Base-by-base conservation (phyloP, 1,284 basidiomycete species). In the Coniferiporia weirii region DNA sequence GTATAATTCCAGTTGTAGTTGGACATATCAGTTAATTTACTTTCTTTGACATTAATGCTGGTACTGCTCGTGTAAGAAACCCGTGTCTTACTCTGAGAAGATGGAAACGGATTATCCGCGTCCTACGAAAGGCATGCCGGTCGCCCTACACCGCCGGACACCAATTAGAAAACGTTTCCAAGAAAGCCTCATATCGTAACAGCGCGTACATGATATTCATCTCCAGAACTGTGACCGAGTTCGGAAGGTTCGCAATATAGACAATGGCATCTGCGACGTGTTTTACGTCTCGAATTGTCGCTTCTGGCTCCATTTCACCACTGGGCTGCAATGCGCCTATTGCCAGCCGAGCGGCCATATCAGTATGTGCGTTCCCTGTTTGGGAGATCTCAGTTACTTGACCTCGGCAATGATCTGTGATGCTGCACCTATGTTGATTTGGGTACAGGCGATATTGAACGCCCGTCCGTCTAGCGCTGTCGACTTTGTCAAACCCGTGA, bases 401-500 rank as follows among this genome's bases (percentile, higher is more conserved):
- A 58, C 10, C 13, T 27, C 27, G 52, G 63, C 27, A 56, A 61
- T 57, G 55, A 56, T 63, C 52, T 13, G 34, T 15, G 6, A 19
- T 69, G 36, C 52, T 68, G 52, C 60, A 84, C 88, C 91, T 50
- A 93, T 89, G 67, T 93, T 89, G 50, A 93, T 82, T 68, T 93
- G 87, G 0, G 87, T 89, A 66, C 83, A 85, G 3, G 88, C 81
- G 61, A 94, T 93, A 66, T 83, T 79, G 69, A 82, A 82, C 40
- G 79, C 74, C 7, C 91, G 77, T 0, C 90, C 91, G 66, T 93
- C 91, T 34, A 94, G 81, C 1, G 85, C 79, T 2, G 84, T 87
- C 46, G 79, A 81, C 70, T 87, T 89, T 3, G 91, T 91, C 12
- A 93, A 71, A 0, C 91, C 91, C 0, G 76, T 71, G 54, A 93